Percentiles rank a stretch among this genome's conserved stretches.
These are phyloP conservation scores for Helotiales sp. DNA, from an alignment of 2,329 filamentous ascomycete species.

Conservation along the genomic window DNA sequence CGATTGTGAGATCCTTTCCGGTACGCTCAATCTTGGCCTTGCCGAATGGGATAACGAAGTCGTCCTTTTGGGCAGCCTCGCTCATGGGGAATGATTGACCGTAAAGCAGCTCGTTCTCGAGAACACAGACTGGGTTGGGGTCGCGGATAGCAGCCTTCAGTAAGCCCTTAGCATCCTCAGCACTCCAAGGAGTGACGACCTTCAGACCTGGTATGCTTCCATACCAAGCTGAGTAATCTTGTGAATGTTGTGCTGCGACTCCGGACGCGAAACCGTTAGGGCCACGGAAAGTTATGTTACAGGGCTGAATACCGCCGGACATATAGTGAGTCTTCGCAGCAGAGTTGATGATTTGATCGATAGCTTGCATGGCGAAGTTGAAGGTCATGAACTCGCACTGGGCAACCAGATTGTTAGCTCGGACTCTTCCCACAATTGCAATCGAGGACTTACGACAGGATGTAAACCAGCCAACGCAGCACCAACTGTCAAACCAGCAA, in stretches of 20 bases:
- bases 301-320: conserved; percentile 98
- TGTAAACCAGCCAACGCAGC: conserved; percentile 92
- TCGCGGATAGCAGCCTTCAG: conserved; percentile 97
- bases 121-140: conserved; percentile 91
- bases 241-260: conserved; percentile 96
- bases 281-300: conserved; percentile 99
- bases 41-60: conserved; percentile 96
- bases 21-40: conserved; percentile 98
- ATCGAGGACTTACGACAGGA: conserved; percentile 71
- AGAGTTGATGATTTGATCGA: conserved; percentile 99
- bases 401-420: conserved; percentile 19
- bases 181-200: conserved; percentile 93
- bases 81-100: conserved; percentile 96
- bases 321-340: conserved; percentile 99
- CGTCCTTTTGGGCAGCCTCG: conserved; percentile 90
- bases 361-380: conserved; percentile 99
- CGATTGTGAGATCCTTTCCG: conserved; percentile 95
- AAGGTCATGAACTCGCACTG: conserved; percentile 99
- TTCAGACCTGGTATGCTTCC: conserved; percentile 96
- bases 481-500: conserved; percentile 89
- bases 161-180: conserved; percentile 97
- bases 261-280: conserved; percentile 97
- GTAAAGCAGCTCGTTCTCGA: conserved; percentile 90
- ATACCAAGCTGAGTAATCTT: conserved; percentile 99
- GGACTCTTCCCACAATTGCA: conserved; percentile 6